Conservation (phyloP, 139 green algal genomes). For the Pycnococcus provasolii region DNA sequence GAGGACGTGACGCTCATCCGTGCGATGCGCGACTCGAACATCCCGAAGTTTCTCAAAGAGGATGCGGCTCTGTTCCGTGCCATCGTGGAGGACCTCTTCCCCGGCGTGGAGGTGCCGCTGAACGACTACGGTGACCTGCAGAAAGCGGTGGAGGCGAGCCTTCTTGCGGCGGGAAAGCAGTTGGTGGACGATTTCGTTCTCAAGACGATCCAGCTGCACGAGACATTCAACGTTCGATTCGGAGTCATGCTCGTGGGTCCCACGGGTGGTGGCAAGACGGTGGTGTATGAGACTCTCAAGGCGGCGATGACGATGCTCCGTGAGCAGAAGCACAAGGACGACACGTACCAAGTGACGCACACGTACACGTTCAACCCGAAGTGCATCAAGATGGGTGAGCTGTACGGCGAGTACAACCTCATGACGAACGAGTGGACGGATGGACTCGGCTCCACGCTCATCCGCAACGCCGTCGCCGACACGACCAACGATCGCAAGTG, state of each 20-base stretch:
- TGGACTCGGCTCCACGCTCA: conserved; percentile 56
- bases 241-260: conserved; percentile 74
- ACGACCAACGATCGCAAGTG: conserved; percentile 44
- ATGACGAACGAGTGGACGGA: conserved; percentile 61
- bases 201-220: conserved; percentile 69
- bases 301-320: conserved; percentile 41
- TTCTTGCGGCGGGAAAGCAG: conserved; percentile 37
- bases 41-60: conserved; percentile 40
- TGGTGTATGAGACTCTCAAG: conserved; percentile 51
- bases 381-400: conserved; percentile 68
- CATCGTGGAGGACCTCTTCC: conserved; percentile 36
- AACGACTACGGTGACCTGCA: conserved; percentile 14
- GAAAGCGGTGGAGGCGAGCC: conserved; percentile 15
- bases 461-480: conserved; percentile 50
- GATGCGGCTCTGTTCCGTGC: conserved; percentile 34
- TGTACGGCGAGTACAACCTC: conserved; percentile 71
- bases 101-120: conserved; percentile 22
- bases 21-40: conserved; percentile 33
- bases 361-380: conserved; percentile 62
- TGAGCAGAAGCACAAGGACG: conserved; percentile 24
- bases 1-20: conserved; percentile 35
- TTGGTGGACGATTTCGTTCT: conserved; percentile 42
- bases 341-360: conserved; percentile 34
- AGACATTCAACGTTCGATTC: conserved; percentile 68
- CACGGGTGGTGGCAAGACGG: conserved; percentile 60